Evolutionary conservation across 352 stramenopile genomes (phyloP), one percentile per base, ranked within the genome.

Genomic region (Pythium dissotocum): DNA sequence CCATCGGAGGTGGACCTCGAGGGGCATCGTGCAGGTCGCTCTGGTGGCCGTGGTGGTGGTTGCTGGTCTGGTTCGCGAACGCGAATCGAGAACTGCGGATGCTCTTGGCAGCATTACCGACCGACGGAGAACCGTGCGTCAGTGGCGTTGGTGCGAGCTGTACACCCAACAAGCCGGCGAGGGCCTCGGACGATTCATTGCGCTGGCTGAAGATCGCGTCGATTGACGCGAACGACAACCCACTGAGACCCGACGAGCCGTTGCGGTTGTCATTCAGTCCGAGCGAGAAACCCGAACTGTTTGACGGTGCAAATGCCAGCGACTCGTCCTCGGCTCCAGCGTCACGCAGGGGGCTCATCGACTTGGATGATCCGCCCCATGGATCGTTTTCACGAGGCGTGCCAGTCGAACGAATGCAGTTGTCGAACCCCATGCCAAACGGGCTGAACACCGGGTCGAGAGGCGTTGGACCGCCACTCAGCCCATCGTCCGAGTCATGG

Each of bases 201-300:
- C 83, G 77, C 46, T 89, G 78, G 55, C 77, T 91, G 67, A 95
- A 95, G 56, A 93, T 93, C 21, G 87, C 83, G 57, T 95, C 87
- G 51, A 95, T 91, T 1, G 85, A 91, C 6, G 85, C 83, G 76
- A 95, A 95, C 18, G 85, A 93, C 40, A 82, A 77, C 1, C 58
- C 56, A 14, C 53, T 60, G 32, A 65, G 36, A 14, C 51, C 36
- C 6, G 63, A 53, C 2, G 55, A 48, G 28, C 51, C 18, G 18
- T 28, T 26, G 38, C 26, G 14, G 35, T 40, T 58, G 30, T 46
- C 62, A 13, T 58, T 61, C 16, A 65, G 28, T 30, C 58, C 53
- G 2, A 63, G 21, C 1, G 62, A 51, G 51, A 71, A 60, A 2
- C 57, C 42, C 10, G 64, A 65, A 35, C 57, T 28, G 21, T 16